Evolutionary conservation across 768 basidiomycete species (phyloP), one percentile per base, ranked within the genome.

Genomic region (Boletus speciosus): DNA sequence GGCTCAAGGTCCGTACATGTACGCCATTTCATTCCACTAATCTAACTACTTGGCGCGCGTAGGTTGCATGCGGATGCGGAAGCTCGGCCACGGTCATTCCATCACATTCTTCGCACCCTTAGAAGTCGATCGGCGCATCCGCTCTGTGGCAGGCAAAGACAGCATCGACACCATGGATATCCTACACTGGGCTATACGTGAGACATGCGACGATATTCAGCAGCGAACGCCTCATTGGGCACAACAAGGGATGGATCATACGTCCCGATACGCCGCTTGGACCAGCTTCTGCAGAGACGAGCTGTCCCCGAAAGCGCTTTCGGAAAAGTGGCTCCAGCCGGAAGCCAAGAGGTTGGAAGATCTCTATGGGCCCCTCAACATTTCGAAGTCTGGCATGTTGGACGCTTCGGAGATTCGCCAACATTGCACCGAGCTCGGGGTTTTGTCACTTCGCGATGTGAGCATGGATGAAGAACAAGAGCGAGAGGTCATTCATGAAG

Each of bases 11-110:
- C 19, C 7, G 31, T 10, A 31, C 31, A 10, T 6, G 31, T 34
- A 34, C 14, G 8, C 14, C 2, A 19, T 14, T 34, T 23, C 8
- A 19, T 19, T 15, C 14, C 19, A 14, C 32, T 9, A n/a, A 41
- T 42, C 46, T 60, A 4, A 64, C 15, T 11, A 15, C 25, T n/a
- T 9, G 2, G 19, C 11, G 2, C n/a, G 1, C 64, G 65, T 12
- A 80, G 80, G 78, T 5, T 81, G 80, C 47, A 81, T 81, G 81
- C 70, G 80, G 9, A 79, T 81, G 80, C 71, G 81, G 14, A 73
- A 73, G 57, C 71, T 81, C 0, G 81, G 80, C 12, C 61, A 67
- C 12, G 76, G 74, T 0, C 80, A 81, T 52, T 75, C 79, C 4
- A 60, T 80, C 25, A 65, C 76, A 54, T 81, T 81, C 57, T 77